These are phyloP conservation scores for Porphyrellus cyaneotinctus DNA, from an alignment of 768 basidiomycete genomes.

Conservation along the genomic window DNA sequence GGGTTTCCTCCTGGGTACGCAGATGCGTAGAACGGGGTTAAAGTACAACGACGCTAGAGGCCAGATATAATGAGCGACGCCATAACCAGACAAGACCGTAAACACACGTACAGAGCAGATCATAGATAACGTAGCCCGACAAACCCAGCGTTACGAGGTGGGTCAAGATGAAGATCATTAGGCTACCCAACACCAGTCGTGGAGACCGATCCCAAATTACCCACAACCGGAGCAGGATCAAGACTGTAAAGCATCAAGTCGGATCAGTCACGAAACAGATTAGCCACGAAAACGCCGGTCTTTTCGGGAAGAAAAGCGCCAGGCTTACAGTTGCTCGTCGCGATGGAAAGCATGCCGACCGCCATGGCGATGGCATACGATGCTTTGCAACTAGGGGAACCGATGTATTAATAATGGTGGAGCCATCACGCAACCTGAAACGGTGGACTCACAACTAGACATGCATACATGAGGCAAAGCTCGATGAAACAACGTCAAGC, in stretches of 20 bases:
- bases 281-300: not conserved
- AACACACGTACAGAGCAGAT: conserved; percentile 26
- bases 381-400: conserved; percentile 23
- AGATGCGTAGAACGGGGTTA: conserved; percentile 14
- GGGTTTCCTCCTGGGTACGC: conserved; percentile 19
- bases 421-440: not conserved
- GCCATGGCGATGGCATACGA: conserved; percentile 18
- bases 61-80: not conserved
- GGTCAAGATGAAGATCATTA: conserved; percentile 29
- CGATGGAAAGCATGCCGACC: conserved; percentile 36
- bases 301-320: not conserved
- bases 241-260: conserved; percentile 22
- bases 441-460: conserved; percentile 17
- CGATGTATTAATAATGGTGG: not conserved
- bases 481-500: not conserved
- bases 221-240: conserved; percentile 40
- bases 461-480: not conserved
- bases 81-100: not conserved
- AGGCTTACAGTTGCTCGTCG: conserved; percentile 34
- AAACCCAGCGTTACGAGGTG: conserved; percentile 25
- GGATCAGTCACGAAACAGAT: conserved; percentile 3
- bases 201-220: conserved; percentile 31
- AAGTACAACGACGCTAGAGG: conserved; percentile 16
- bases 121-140: conserved; percentile 24
- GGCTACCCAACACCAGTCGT: conserved; percentile 28